phyloP scores from a whole-genome alignment of 2,329 filamentous ascomycete species.

The Aspergillus brasiliensis region DNA sequence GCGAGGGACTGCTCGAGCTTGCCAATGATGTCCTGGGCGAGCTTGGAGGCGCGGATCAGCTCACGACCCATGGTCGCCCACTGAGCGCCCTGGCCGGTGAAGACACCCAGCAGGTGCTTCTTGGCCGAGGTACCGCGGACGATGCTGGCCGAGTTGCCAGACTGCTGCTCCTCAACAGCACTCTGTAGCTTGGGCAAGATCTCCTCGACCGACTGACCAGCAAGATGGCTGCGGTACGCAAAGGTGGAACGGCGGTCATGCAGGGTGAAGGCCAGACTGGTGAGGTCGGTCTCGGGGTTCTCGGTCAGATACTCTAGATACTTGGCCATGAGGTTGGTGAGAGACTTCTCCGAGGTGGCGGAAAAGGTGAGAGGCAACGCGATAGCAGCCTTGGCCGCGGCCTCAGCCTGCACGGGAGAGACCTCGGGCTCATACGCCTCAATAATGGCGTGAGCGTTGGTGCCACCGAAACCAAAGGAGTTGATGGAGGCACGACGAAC shows the following conservation, averaged over 20 bases:
- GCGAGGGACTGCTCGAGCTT: slow-evolving; percentile 5
- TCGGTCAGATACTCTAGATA: slow-evolving; percentile 3
- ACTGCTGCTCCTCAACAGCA: background rate
- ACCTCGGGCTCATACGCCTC: slow-evolving; percentile 23
- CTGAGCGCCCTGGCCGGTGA: slow-evolving; percentile 19
- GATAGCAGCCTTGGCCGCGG: background rate
- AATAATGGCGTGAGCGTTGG: slow-evolving; percentile 39
- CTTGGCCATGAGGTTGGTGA: slow-evolving; percentile 2
- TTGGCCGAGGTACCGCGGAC: background rate
- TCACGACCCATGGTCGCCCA: slow-evolving; percentile 27
- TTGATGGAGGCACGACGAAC: slow-evolving; percentile 43
- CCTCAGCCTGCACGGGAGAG: background rate
- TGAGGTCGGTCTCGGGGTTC: background rate
- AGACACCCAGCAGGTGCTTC: slow-evolving; percentile 26
- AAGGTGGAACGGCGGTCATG: background rate
- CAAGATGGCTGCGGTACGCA: background rate
- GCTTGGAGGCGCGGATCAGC: background rate
- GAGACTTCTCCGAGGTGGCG: slow-evolving; percentile 21
- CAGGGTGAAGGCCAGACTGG: background rate
- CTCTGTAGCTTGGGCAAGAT: background rate
- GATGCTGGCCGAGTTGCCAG: background rate
- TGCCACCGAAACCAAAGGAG: slow-evolving; percentile 41
- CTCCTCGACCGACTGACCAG: background rate
- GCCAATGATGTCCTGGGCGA: background rate
- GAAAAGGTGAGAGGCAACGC: slow-evolving; percentile 25